Evolutionary conservation across 176 grass and related monocot genomes (phyloP), one percentile per base, ranked within the genome.

Genomic region (Zoysia pacifica): DNA sequence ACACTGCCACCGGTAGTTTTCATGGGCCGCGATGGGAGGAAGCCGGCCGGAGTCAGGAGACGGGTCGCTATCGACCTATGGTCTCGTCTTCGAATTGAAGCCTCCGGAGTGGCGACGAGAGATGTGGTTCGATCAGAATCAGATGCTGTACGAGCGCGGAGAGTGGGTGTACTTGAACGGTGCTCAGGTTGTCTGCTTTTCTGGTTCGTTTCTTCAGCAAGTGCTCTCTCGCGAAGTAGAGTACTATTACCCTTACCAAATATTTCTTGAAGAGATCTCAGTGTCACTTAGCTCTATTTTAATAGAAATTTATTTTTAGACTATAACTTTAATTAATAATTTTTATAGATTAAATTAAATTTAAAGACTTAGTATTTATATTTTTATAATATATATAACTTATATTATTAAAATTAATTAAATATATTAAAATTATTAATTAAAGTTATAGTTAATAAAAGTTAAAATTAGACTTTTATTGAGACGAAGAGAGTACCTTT

Each of bases 61-160:
- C 74, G 8, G 13, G 74, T 51, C 85, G 45, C 43, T 37, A 15
- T 50, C 77, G 47, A 1, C 19, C 3, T 20, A 2, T 20, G 4
- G 19, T 35, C 8, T 35, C 58, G 28, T 28, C 18, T 6, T 7
- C 15, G 18, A 5, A 8, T 58, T 18, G 1, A 55, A 49, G 48
- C 48, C 7, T 11, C 2, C 7, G 9, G 44, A 45, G 44, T 28
- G 28, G 28, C 28, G 28, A 5, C 5, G 15, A 6, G 53, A 18
- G 53, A 55, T 6, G 15, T 55, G 55, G 55, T 59, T 20, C 7
- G 55, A 59, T 20, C 18, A 55, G 52, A 55, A 55, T 55, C 52
- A 55, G 52, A 55, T 43, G 72, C 52, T 56, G 72, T 51, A 52
- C 15, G 16, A 43, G 51, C n/a, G 73, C 54, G 44, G 73, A 37